Percentiles rank a stretch among this genome's conserved stretches.
Evolutionary conservation across 306 rosid genomes (phyloP).

Genomic region (Nissolia schottii): DNA sequence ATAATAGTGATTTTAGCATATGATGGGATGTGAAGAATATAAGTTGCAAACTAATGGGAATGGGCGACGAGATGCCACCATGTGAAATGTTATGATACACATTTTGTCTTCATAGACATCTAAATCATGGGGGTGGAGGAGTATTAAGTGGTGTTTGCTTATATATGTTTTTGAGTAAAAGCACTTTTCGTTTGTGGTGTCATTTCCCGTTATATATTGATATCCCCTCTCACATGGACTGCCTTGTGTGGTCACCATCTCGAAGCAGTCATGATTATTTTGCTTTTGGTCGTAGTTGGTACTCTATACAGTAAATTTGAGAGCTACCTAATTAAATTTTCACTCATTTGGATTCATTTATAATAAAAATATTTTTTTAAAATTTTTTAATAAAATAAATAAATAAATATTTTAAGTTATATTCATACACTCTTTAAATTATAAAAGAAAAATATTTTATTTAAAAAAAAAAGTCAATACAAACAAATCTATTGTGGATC

Average conservation of each 20-base stretch:
- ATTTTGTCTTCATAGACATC: not conserved
- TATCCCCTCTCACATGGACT: conserved; percentile 17
- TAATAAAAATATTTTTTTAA: too few relatives aligned
- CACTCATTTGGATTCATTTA: too few relatives aligned
- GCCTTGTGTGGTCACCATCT: conserved; percentile 14
- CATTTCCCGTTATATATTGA: not conserved
- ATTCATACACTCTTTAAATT: too few relatives aligned
- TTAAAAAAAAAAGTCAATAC: too few relatives aligned
- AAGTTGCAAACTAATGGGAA: not conserved
- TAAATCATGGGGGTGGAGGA: not conserved
- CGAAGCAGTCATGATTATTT: not conserved
- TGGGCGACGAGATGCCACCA: conserved; percentile 1
- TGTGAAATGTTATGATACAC: not conserved
- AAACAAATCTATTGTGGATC: too few relatives aligned
- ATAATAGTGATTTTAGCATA: not conserved
- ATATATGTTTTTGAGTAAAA: not conserved
- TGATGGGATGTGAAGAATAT: conserved; percentile 7
- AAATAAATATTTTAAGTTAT: too few relatives aligned
- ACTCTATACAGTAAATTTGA: not conserved
- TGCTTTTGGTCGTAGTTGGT: not conserved
- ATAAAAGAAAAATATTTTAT: too few relatives aligned
- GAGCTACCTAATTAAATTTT: not conserved
- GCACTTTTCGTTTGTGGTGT: not conserved
- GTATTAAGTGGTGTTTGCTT: not conserved
- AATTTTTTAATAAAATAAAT: too few relatives aligned